phyloP scores from a whole-genome alignment of 2,329 filamentous ascomycete genomes.

The Exophiala bonariae region DNA sequence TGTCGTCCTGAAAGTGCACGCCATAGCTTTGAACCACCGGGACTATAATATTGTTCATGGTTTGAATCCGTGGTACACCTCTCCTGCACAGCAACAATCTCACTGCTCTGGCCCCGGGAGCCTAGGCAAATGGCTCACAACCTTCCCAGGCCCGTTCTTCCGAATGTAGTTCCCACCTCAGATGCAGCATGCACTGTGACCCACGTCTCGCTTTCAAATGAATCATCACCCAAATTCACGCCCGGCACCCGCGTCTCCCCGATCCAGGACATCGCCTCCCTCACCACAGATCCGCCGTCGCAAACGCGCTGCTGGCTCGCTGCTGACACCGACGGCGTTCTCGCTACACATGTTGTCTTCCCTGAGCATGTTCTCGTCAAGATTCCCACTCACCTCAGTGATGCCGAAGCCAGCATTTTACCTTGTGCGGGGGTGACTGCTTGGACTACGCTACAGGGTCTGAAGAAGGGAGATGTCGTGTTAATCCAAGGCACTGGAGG shows the following conservation, averaged over 20 bases:
- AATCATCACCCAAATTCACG: too few relatives aligned
- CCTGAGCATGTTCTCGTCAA: slow-evolving; percentile 39
- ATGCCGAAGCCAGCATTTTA: slow-evolving; percentile 38
- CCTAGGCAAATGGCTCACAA: too few relatives aligned
- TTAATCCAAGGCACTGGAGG: slow-evolving; percentile 47
- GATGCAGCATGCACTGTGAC: too few relatives aligned
- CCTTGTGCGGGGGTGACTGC: slow-evolving; percentile 49
- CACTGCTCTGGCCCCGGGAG: too few relatives aligned
- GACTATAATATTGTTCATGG: background rate
- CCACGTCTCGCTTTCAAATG: too few relatives aligned
- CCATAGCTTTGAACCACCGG: background rate
- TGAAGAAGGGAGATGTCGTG: slow-evolving; percentile 40
- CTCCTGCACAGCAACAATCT: too few relatives aligned
- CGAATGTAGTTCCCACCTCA: too few relatives aligned
- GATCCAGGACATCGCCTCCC: slow-evolving; percentile 39
- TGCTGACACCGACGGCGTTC: slow-evolving; percentile 45
- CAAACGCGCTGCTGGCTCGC: slow-evolving; percentile 43
- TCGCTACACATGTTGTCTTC: slow-evolving; percentile 44
- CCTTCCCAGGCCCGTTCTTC: too few relatives aligned
- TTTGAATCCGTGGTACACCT: background rate
- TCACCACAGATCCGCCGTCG: slow-evolving; percentile 40
- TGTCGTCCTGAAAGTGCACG: too few relatives aligned
- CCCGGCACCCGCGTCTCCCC: slow-evolving; percentile 38
- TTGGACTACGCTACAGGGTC: slow-evolving; percentile 44
- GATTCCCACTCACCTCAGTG: slow-evolving; percentile 40